phyloP scores from a whole-genome alignment of 345 rosid genomes.

The Bruguiera sexangula region DNA sequence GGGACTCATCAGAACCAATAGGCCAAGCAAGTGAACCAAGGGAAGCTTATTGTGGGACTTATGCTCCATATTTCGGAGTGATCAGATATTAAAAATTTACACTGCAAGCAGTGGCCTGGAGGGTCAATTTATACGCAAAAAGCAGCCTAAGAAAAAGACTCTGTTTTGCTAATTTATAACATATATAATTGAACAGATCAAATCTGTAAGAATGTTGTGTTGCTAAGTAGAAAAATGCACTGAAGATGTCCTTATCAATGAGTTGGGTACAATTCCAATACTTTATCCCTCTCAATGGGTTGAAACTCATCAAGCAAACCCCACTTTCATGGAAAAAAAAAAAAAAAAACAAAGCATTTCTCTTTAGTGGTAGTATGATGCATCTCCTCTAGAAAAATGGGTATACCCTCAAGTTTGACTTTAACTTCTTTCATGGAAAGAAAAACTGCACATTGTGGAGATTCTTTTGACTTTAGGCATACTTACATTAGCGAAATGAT shows the following conservation, averaged over 20 bases:
- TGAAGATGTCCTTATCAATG: constrained; percentile 28
- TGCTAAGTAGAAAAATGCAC: constrained; percentile 35
- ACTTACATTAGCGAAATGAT: constrained; percentile 9
- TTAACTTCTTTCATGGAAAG: constrained; percentile 21
- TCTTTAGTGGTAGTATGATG: constrained; percentile 31
- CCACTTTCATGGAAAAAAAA: constrained; percentile 19
- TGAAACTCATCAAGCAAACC: constrained; percentile 9
- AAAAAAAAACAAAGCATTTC: not conserved
- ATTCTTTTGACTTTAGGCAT: not conserved
- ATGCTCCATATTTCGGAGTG: constrained; percentile 28
- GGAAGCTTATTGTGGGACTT: constrained; percentile 12
- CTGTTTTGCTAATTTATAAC: no score
- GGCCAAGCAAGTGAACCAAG: constrained; percentile 21
- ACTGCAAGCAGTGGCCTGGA: constrained; percentile 1
- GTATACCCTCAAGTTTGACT: constrained; percentile 35
- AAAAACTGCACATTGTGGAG: constrained; percentile 13
- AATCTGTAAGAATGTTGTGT: not conserved
- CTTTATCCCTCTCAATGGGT: constrained; percentile 10
- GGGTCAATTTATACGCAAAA: constrained; percentile 35
- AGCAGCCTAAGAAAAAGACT: not conserved
- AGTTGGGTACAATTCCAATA: constrained; percentile 49
- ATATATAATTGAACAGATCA: no score
- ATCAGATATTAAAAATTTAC: not conserved
- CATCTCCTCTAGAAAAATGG: constrained; percentile 22
- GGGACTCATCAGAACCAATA: constrained; percentile 32